These are phyloP conservation scores for Thalassiosira sp. DNA, from an alignment of 352 stramenopile genomes.

Conservation along the genomic window DNA sequence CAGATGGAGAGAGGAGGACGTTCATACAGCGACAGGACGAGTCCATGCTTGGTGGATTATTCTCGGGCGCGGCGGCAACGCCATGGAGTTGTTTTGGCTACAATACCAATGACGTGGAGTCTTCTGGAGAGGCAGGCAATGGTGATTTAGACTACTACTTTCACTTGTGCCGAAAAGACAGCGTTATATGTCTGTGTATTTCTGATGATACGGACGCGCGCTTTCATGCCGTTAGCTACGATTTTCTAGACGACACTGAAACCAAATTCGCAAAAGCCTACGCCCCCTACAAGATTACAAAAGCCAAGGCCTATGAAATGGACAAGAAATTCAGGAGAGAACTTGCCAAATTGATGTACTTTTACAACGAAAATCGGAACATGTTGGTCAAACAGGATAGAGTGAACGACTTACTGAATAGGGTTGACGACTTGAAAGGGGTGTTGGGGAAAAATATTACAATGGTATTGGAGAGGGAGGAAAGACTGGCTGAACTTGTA, in stretches of 20 bases:
- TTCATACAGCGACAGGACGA: constrained; percentile 36
- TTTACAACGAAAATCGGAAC: constrained; percentile 50
- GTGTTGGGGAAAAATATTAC: constrained; percentile 46
- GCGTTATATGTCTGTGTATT: constrained; percentile 45
- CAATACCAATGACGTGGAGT: constrained; percentile 7
- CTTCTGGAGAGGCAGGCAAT: background rate
- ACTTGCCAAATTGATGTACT: constrained; percentile 47
- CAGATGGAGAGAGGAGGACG: constrained; percentile 27
- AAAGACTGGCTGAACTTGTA: constrained; percentile 26
- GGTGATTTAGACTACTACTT: constrained; percentile 47
- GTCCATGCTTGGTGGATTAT: constrained; percentile 18
- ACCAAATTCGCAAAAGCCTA: constrained; percentile 35
- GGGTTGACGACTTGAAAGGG: constrained; percentile 42
- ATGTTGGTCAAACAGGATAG: constrained; percentile 41
- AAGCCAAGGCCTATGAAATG: constrained; percentile 53
- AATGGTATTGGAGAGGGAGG: constrained; percentile 37
- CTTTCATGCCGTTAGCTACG: constrained; percentile 35
- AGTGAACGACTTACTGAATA: constrained; percentile 27
- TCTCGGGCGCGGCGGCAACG: constrained; percentile 14
- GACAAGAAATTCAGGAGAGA: constrained; percentile 41
- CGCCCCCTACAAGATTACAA: constrained; percentile 27
- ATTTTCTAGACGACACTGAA: constrained; percentile 39
- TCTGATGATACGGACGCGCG: constrained; percentile 40
- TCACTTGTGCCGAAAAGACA: constrained; percentile 29
- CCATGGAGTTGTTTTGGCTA: constrained; percentile 18